Base-by-base conservation (phyloP, 257 asterid genomes). In the Pogostemon cablin region DNA sequence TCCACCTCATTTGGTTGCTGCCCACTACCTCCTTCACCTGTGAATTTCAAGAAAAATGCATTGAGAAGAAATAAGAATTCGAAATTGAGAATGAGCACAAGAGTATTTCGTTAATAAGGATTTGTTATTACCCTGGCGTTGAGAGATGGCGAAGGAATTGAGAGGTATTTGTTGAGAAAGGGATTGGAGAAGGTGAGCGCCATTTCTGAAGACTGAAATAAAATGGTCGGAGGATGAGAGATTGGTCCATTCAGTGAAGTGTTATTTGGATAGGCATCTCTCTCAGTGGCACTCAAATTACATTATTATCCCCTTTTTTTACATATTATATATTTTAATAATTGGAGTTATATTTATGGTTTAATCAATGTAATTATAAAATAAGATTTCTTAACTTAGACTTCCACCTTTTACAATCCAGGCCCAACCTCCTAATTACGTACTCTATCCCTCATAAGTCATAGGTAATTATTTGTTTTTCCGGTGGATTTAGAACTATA, bases 181-280 rank as follows among this genome's bases (percentile, higher is more conserved):
- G 92, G 67, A 75, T 80, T 88, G 84, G 96, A 75, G 62, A 93
- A 87, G 71, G 84, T 9, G 66, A 87, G 84, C 77, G 90, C 93
- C 98, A 90, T 92, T 79, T 62, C 15, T 67, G 20, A 15, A 15
- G 15, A 15, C 15, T 15, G 15, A 17, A 44, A 43, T 56, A 38
- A 1, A 25, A 6, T 39, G 9, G 38, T 38, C 20, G 59, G 78
- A 43, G 40, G 25, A 3, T 9, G 71, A 68, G 71, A 60, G 74
- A 62, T 57, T 49, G 79, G 72, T 47, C 65, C 25, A 15, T 0
- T 15, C 15, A 11, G n/a, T 2, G 11, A 6, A 9, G 69, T 55
- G 64, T 50, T 70, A 43, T 15, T 15, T 65, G 73, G 74, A 69
- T 79, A 65, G 66, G 60, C 62, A 71, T 63, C 42, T 65, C 32